A percentile compares a stretch with the other conserved stretches of the same genome.
Evolutionary conservation across 805 yeast species (phyloP).

Genomic region (Myxozyma nipponensis): DNA sequence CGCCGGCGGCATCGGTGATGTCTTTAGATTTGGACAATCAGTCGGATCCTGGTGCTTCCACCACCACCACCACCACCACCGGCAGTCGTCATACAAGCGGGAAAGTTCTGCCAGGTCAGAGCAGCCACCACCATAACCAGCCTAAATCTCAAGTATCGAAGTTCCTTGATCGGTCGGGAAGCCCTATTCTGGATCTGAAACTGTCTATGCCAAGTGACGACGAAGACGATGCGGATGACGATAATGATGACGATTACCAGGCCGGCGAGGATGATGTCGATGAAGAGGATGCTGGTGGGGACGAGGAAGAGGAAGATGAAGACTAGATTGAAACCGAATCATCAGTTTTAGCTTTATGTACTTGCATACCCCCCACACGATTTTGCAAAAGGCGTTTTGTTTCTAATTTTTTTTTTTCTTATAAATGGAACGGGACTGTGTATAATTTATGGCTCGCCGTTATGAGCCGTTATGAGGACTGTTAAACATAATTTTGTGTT

Average conservation of each 20-base stretch:
- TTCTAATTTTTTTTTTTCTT: too few relatives aligned
- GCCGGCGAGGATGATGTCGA: not conserved
- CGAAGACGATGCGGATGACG: not conserved
- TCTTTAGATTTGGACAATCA: slow-evolving; percentile 3
- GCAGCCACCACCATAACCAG: slow-evolving; percentile 6
- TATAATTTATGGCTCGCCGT: too few relatives aligned
- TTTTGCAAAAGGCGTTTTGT: too few relatives aligned
- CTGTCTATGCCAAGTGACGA: not conserved
- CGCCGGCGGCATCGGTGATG: slow-evolving; percentile 1
- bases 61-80: too few relatives aligned
- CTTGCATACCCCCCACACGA: too few relatives aligned
- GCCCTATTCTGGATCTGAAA: slow-evolving; percentile 6
- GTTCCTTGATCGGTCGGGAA: slow-evolving; percentile 19
- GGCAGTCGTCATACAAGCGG: slow-evolving; percentile 9
- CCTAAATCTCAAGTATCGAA: slow-evolving; percentile 21
- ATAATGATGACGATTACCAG: not conserved
- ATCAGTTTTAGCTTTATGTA: too few relatives aligned
- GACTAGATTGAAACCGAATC: too few relatives aligned
- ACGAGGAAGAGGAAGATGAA: not conserved
- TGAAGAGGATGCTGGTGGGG: not conserved
- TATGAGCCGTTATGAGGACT: too few relatives aligned
- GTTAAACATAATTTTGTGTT: too few relatives aligned
- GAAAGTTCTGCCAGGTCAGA: slow-evolving; percentile 12
- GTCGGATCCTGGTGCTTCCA: slow-evolving; percentile 4
- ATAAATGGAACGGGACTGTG: too few relatives aligned